Base-by-base conservation (phyloP, 768 basidiomycete species). In the Hirschioporus abietinus region DNA sequence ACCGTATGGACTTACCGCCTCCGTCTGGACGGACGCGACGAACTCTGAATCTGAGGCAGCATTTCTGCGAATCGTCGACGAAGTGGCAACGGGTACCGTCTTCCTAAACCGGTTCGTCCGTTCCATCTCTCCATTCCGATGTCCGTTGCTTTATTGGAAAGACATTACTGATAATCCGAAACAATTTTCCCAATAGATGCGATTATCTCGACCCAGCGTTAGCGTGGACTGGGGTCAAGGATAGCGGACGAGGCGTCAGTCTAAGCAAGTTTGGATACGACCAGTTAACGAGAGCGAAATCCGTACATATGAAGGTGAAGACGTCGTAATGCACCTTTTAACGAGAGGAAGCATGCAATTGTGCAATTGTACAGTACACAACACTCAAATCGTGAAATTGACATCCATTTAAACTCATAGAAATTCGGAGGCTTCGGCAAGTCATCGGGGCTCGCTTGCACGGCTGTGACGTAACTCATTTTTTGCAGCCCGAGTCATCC, bases 191-290 rank as follows among this genome's bases (percentile, higher is more conserved):
- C n/a, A 26, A 1, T 68, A 91, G 91, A 58, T 93, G 92, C 71
- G 96, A 99, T 76, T 89, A 82, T 72, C 82, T 97, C 25, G 97
- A 99, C 73, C 96, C 97, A 1, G 94, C 95, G 5, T 80, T 99
- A 1, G 85, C 92, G 0, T 99, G 97, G 97, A 92, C 90, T 1
- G 97, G 96, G 1, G 90, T 93, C 61, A 99, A 98, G 81, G 80
- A 97, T 72, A 95, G 91, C 65, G 97, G 97, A 26, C 81, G 95
- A 30, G 97, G 96, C 1, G 81, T 98, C 67, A 95, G 93, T 72
- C 78, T 99, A 71, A 94, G 92, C 74, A 89, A 90, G 73, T 95
- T 92, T 69, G 96, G 93, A 0, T 95, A 91, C 73, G 92, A 94
- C 73, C 93, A 94, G 71, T 81, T 95, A 24, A 95, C 93, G 18